These are phyloP conservation scores for Penicillium sp. DNA, from an alignment of 2,329 filamentous ascomycete species.

Conservation along the genomic window DNA sequence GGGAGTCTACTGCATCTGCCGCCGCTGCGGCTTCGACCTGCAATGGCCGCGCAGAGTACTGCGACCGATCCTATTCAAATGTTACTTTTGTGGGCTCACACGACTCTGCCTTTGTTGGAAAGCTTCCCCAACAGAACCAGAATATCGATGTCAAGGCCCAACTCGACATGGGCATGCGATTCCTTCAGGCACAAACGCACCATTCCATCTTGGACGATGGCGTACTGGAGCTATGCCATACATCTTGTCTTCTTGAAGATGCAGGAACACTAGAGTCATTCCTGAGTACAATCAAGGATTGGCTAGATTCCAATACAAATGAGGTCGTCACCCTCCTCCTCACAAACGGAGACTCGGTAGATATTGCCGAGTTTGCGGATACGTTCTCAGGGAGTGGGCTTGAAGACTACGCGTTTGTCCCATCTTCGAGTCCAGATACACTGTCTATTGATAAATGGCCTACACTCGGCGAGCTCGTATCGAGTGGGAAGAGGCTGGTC, in stretches of 20 bases:
- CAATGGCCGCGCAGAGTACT: constrained; percentile 63
- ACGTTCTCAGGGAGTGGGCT: constrained; percentile 39
- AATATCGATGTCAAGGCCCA: constrained; percentile 62
- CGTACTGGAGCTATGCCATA: constrained; percentile 66
- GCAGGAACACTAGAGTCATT: constrained; percentile 61
- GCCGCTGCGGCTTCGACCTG: constrained; percentile 44
- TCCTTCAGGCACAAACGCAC: constrained; percentile 68
- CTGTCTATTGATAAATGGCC: constrained; percentile 48
- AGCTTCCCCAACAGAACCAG: constrained; percentile 62
- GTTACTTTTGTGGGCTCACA: constrained; percentile 68
- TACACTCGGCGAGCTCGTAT: constrained; percentile 47
- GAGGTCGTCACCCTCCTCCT: constrained; percentile 68
- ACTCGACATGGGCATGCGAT: constrained; percentile 65
- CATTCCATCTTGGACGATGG: constrained; percentile 50
- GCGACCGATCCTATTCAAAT: constrained; percentile 62
- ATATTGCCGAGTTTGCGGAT: constrained; percentile 37
- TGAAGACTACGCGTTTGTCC: constrained; percentile 42
- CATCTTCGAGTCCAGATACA: constrained; percentile 31
- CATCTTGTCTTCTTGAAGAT: constrained; percentile 63
- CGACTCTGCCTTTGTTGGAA: constrained; percentile 67
- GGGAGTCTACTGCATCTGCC: constrained; percentile 11
- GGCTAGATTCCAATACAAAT: constrained; percentile 61
- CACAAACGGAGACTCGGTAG: constrained; percentile 61
- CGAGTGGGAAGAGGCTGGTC: constrained; percentile 46
- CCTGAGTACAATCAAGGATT: constrained; percentile 62